Conservation (phyloP, 495 filamentous ascomycete genomes). For the Baudoinia panamericana region DNA sequence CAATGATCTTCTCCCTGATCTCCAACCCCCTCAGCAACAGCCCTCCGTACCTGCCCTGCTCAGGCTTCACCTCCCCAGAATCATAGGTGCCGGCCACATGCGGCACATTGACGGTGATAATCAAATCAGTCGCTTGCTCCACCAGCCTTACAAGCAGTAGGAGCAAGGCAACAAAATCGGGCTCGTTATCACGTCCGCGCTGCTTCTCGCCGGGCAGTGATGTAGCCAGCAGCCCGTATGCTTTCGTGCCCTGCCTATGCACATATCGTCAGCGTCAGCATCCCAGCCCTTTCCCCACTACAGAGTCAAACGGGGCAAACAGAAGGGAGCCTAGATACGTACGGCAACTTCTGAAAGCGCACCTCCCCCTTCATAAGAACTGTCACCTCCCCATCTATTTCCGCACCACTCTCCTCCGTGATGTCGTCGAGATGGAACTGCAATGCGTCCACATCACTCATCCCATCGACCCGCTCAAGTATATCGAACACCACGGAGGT, state of each 20-base stretch:
- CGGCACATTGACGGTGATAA: constrained; percentile 83
- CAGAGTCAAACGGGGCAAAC: constrained; percentile 25
- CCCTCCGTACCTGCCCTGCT: constrained; percentile 46
- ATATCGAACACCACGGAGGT: constrained; percentile 82
- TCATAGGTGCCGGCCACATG: constrained; percentile 48
- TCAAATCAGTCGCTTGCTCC: constrained; percentile 66
- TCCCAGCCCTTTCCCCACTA: constrained; percentile 16
- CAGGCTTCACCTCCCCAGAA: constrained; percentile 49
- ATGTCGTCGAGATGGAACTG: constrained; percentile 70
- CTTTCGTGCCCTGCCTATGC: constrained; percentile 12
- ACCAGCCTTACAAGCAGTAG: constrained; percentile 60
- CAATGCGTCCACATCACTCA: constrained; percentile 49
- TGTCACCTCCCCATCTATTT: constrained; percentile 37
- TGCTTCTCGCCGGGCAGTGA: constrained; percentile 23
- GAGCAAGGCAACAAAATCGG: constrained; percentile 47
- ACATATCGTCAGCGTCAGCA: background rate
- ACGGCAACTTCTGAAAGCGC: constrained; percentile 24
- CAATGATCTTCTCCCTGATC: constrained; percentile 47
- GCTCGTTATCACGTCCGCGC: constrained; percentile 7
- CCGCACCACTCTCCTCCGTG: constrained; percentile 29
- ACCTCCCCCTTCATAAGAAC: constrained; percentile 37
- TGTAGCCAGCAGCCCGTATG: constrained; percentile 22
- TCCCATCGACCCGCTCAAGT: constrained; percentile 50
- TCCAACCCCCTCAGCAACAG: constrained; percentile 50
- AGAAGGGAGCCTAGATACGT: no score